A percentile compares a stretch with the other conserved stretches of the same genome.
Conservation (phyloP, 192 early-diverging fungal species). For the Gamsiella multidivaricata region DNA sequence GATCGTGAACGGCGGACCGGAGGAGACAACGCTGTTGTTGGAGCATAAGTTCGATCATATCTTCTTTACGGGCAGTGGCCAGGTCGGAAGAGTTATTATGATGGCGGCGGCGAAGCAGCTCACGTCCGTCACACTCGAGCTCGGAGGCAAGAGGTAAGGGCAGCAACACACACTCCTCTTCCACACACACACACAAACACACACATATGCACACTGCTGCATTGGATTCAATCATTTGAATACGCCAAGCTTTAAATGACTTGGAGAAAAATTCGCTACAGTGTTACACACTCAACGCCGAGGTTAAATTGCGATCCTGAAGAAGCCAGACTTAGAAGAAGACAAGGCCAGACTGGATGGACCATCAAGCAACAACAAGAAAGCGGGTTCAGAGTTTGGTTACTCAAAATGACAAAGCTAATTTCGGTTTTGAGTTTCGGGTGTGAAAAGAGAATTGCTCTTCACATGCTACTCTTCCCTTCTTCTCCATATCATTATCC, state of each 20-base stretch:
- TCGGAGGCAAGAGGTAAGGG: slow-evolving; percentile 90
- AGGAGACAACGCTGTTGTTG: slow-evolving; percentile 82
- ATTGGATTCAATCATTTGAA: too few species aligned
- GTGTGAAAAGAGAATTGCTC: background rate
- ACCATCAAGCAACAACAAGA: too few species aligned
- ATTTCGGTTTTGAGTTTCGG: too few species aligned
- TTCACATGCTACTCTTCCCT: slow-evolving; percentile 10
- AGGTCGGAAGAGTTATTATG: slow-evolving; percentile 87
- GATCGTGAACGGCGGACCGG: slow-evolving; percentile 82
- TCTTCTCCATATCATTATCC: too few species aligned
- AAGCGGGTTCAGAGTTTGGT: too few species aligned
- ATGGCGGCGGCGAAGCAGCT: slow-evolving; percentile 86
- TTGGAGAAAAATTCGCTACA: too few species aligned
- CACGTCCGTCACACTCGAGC: slow-evolving; percentile 91
- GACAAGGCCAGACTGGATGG: too few species aligned
- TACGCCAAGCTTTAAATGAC: too few species aligned
- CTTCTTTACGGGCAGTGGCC: slow-evolving; percentile 90
- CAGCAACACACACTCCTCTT: background rate
- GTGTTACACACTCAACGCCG: too few species aligned
- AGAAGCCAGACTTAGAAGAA: too few species aligned
- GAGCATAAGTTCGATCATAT: slow-evolving; percentile 88
- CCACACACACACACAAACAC: background rate
- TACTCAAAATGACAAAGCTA: too few species aligned
- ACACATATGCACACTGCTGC: background rate
- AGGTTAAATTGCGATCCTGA: too few species aligned